These are phyloP conservation scores for Persicaria maculosa DNA, from an alignment of 148 eudicot species.

Conservation along the genomic window DNA sequence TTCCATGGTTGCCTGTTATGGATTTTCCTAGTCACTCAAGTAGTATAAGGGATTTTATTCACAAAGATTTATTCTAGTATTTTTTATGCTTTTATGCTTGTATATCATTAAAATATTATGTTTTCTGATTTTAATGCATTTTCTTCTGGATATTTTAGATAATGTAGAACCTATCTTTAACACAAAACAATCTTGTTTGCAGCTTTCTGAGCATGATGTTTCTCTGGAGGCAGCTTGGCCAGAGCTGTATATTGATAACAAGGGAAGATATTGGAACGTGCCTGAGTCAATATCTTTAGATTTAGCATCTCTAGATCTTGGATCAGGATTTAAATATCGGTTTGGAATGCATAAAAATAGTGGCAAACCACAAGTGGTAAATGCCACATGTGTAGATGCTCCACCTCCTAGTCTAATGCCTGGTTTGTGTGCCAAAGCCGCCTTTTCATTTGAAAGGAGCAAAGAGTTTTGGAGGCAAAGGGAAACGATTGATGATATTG, in stretches of 20 bases:
- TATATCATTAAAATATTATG: background rate
- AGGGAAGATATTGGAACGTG: constrained; percentile 82
- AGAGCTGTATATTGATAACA: constrained; percentile 56
- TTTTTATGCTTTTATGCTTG: background rate
- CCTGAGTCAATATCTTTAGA: constrained; percentile 75
- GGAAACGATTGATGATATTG: constrained; percentile 51
- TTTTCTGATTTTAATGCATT: background rate
- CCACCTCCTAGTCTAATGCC: constrained; percentile 48
- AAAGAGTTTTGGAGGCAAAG: constrained; percentile 68
- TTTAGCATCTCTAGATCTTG: constrained; percentile 56
- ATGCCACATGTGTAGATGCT: constrained; percentile 31
- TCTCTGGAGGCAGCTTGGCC: constrained; percentile 85
- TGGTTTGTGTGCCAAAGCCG: constrained; percentile 75
- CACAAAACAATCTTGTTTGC: constrained; percentile 12
- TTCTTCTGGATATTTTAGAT: background rate
- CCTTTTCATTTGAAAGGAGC: constrained; percentile 64
- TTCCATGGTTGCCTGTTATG: background rate
- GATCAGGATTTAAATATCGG: constrained; percentile 62
- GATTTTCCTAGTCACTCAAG: background rate
- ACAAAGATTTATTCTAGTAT: background rate
- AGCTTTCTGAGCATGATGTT: constrained; percentile 73
- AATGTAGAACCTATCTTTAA: background rate
- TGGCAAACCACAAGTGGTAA: constrained; percentile 51
- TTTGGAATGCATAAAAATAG: constrained; percentile 67
- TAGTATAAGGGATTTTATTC: background rate